Base-by-base conservation (phyloP, 2,329 filamentous ascomycete species). In the Metarhizium robertsii region DNA sequence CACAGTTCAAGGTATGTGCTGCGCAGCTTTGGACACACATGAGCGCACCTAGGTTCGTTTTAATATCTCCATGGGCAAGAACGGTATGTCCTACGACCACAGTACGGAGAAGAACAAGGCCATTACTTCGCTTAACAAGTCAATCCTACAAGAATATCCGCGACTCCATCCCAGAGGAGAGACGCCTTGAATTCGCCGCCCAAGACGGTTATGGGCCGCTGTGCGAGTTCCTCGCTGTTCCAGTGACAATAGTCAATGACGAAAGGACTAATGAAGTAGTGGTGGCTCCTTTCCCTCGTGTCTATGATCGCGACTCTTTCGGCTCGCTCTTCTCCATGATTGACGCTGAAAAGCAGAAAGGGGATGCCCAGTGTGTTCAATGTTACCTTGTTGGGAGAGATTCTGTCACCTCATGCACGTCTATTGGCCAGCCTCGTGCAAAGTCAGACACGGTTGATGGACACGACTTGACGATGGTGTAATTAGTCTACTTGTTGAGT, bases 181-280 rank as follows among this genome's bases (percentile, higher is more conserved):
- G 69, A 0, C 60, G 73, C 25, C 60, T 76, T 25, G 71, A 75
- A 55, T 75, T 66, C 57, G 61, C 59, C n/a, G 64, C 74, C 13
- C 63, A 65, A 32, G 67, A 72, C 7, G 73, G 73, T 3, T 76
- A 72, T 71, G 63, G 50, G n/a, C 72, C 74, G 7, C 64, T 76
- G 10, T 76, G 73, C 52, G 55, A 66, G 20, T 69, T 72, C 45
- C 64, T 77, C 2, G 67, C 61, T 7, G 69, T 74, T 46, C 63
- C 69, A 0, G 62, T 73, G 38, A 74, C 74, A 2, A 61, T 54
- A 59, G 65, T 67, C 40, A 53, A 55, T 55, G 67, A 71, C n/a
- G 61, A 61, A 1, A 47, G 56, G 54, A 70, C 63, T 43, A 68
- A 67, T 16, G 59, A 67, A 55, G 59, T 60, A 60, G 66, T 66